Evolutionary conservation across 225 moss, liverwort and hornwort species (phyloP).

Genomic region (Climacium dendroides): DNA sequence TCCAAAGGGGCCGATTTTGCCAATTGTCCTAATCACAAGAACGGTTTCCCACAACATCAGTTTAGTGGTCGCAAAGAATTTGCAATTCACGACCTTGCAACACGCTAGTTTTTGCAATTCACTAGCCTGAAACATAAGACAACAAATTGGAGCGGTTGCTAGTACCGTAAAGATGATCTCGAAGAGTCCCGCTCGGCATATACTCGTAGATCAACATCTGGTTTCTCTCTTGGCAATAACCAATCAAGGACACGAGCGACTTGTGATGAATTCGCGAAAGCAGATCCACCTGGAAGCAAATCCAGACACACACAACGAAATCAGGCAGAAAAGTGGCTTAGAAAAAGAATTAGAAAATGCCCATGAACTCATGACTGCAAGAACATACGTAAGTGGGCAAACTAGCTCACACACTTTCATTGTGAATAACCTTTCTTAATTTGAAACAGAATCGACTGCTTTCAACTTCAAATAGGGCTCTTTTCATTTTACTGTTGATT

Average conservation of each 20-base stretch:
- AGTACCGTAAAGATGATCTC: constrained; percentile 32
- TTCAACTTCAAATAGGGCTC: not conserved
- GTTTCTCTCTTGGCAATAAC: constrained; percentile 25
- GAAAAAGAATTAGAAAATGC: not conserved
- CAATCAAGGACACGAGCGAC: constrained; percentile 36
- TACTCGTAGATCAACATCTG: constrained; percentile 34
- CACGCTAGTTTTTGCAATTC: not conserved
- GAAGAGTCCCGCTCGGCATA: constrained; percentile 18
- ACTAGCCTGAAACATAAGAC: not conserved
- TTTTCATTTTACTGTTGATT: not conserved
- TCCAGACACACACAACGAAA: too few species aligned
- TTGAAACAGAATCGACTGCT: not conserved
- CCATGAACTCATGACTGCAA: not conserved
- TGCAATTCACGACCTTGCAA: not conserved
- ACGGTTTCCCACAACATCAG: not conserved
- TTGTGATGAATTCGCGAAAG: constrained; percentile 32
- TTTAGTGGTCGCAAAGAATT: not conserved
- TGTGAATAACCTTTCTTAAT: not conserved
- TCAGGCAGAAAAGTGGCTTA: not conserved
- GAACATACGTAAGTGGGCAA: not conserved
- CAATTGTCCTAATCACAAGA: not conserved
- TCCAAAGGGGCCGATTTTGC: not conserved
- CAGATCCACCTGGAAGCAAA: not conserved
- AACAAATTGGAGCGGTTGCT: not conserved
- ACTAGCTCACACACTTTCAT: not conserved